Base-by-base conservation (phyloP, 1,284 basidiomycete species). In the Phellopilus nigrolimitatus region DNA sequence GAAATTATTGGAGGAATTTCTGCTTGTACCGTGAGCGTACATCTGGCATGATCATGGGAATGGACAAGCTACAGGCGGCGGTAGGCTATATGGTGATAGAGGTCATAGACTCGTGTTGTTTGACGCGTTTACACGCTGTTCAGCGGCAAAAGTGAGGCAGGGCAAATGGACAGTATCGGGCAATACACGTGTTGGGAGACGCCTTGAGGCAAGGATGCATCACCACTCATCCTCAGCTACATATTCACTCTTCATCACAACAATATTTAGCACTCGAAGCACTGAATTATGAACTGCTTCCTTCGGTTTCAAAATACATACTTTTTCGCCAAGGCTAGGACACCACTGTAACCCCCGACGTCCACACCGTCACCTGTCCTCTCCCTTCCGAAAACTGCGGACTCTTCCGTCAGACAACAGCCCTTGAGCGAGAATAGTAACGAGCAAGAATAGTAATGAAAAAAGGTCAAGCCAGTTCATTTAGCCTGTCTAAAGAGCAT, bases 11-110 rank as follows among this genome's bases (percentile, higher is more conserved):
- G 36, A 21, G 56, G 57, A 56, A 54, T 54, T 56, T 58, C 57
- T 56, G 58, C 63, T 56, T 55, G 58, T 43, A 57, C 56, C 56
- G 50, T 45, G 53, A 59, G 55, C 37, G 54, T 61, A 43, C 53
- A 52, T 55, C 47, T 54, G 41, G 47, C n/a, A 49, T 44, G 52
- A 49, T 28, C 52, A 49, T 54, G 52, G 47, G 40, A 38, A 27
- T 47, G 24, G 38, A 47, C 27, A 42, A 43, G 30, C 33, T 27
- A 39, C 24, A 28, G 22, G 6, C 2, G 3, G 34, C 3, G 13
- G 3, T 13, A 17, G 34, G 17, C 36, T 48, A 47, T 37, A 39
- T 27, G 24, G 38, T 39, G 37, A 15, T 39, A 46, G 24, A 36
- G 43, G 28, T 44, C 41, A 34, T 17, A 10, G 24, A 22, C 21